Conservation (phyloP, 2,329 filamentous ascomycete genomes). For the Aspergillus sp. region DNA sequence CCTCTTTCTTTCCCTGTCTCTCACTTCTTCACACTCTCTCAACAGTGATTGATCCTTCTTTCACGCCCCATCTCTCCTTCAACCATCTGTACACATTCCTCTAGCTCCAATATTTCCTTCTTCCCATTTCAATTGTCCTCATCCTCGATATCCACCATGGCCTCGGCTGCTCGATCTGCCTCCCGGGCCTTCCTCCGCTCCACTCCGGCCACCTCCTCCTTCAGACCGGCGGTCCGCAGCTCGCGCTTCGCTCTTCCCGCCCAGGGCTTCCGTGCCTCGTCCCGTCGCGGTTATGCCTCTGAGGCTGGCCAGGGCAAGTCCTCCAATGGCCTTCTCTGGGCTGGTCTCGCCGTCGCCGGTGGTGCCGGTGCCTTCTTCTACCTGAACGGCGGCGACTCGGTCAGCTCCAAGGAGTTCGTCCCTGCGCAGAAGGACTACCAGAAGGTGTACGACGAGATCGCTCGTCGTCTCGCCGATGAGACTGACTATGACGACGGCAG, state of each 20-base stretch:
- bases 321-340: constrained; percentile 56
- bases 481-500: constrained; percentile 96
- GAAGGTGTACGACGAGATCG: constrained; percentile 88
- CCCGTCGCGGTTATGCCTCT: constrained; percentile 77
- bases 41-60: constrained; percentile 1
- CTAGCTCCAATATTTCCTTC: not conserved
- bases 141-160: constrained; percentile 13
- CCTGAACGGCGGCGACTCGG: constrained; percentile 49
- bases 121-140: constrained; percentile 6
- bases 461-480: constrained; percentile 76
- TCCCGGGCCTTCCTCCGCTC: constrained; percentile 45
- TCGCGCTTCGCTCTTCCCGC: constrained; percentile 58
- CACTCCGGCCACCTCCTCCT: constrained; percentile 34
- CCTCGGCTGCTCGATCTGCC: constrained; percentile 40
- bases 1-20: not conserved
- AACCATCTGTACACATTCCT: not conserved
- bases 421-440: constrained; percentile 88
- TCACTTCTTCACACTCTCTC: constrained; percentile 1
- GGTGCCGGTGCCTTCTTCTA: constrained; percentile 67
- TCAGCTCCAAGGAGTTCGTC: constrained; percentile 56
- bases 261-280: constrained; percentile 70
- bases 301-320: constrained; percentile 56
- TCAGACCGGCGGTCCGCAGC: constrained; percentile 53
- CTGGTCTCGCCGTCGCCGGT: constrained; percentile 59
- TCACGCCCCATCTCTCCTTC: not conserved